Percentiles rank a stretch among this genome's conserved stretches.
Evolutionary conservation across 805 yeast genomes (phyloP).

Genomic region (Dipodascus geniculatus): DNA sequence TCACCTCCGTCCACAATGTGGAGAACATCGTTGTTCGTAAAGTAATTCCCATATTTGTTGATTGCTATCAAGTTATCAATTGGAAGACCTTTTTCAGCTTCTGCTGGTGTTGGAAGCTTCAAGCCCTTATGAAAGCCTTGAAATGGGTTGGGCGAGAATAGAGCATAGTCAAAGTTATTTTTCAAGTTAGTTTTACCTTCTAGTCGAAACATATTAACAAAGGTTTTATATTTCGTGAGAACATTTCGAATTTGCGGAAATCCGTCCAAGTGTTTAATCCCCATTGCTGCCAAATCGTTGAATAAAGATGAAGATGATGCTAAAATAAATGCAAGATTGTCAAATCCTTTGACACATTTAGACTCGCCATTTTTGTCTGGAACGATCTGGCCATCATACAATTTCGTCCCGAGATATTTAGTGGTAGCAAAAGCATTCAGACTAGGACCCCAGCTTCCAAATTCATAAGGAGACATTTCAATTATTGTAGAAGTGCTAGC

Average conservation of each 20-base stretch:
- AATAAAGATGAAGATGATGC: slow-evolving; percentile 45
- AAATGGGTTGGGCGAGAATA: slow-evolving; percentile 65
- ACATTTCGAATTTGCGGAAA: slow-evolving; percentile 58
- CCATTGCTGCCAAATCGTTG: slow-evolving; percentile 32
- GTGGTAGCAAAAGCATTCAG: slow-evolving; percentile 50
- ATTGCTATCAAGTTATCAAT: slow-evolving; percentile 1
- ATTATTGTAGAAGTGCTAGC: slow-evolving; percentile 47
- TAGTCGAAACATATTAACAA: slow-evolving; percentile 37
- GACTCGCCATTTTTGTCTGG: slow-evolving; percentile 7
- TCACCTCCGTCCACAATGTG: slow-evolving; percentile 70
- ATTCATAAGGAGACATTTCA: slow-evolving; percentile 38
- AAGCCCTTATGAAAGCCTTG: slow-evolving; percentile 12
- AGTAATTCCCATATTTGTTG: not conserved
- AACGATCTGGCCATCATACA: slow-evolving; percentile 35
- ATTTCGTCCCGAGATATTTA: slow-evolving; percentile 53
- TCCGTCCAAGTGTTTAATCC: slow-evolving; percentile 50
- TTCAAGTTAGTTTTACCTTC: not conserved
- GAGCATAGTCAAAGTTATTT: slow-evolving; percentile 53
- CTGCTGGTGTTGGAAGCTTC: not conserved
- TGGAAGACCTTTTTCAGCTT: slow-evolving; percentile 4
- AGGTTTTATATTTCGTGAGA: slow-evolving; percentile 17
- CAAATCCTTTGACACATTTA: slow-evolving; percentile 53
- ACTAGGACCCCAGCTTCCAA: slow-evolving; percentile 75
- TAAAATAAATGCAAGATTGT: slow-evolving; percentile 62
- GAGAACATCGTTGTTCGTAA: slow-evolving; percentile 27